A percentile compares a stretch with the other conserved stretches of the same genome.
Conservation (phyloP, 208 protist genomes). For the Acanthamoeba quina region DNA sequence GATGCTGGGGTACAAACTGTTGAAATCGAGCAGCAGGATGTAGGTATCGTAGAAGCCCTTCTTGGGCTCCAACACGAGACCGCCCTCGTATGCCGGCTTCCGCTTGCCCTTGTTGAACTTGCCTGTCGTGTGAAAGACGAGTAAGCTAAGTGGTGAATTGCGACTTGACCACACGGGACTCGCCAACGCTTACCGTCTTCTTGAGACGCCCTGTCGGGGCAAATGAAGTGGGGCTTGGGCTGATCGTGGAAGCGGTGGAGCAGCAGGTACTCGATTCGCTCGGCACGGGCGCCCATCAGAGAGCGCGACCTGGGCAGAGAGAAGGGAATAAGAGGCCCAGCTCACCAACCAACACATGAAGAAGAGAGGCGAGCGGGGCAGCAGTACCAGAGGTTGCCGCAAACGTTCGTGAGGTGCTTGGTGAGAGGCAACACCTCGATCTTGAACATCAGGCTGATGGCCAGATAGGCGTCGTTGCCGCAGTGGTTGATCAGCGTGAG, state of each 20-base stretch:
- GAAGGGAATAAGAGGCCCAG: background rate
- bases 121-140: background rate
- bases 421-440: conserved; percentile 97
- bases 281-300: conserved; percentile 95
- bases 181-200: conserved; percentile 5
- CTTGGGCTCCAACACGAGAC: conserved; percentile 97
- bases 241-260: conserved; percentile 95
- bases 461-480: conserved; percentile 91
- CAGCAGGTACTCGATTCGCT: conserved; percentile 99
- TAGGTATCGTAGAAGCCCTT: conserved; percentile 98
- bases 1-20: conserved; percentile 99
- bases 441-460: conserved; percentile 93
- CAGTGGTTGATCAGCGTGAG: conserved; percentile 75
- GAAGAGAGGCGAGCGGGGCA: background rate
- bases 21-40: conserved; percentile 99
- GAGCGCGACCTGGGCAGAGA: conserved; percentile 80
- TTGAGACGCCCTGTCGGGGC: background rate
- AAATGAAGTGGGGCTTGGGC: conserved; percentile 58
- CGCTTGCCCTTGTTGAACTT: conserved; percentile 43
- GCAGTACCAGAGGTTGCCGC: conserved; percentile 96
- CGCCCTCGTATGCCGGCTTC: conserved; percentile 86
- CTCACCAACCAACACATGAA: background rate
- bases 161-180: background rate
- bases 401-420: conserved; percentile 97
- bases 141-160: background rate